These are phyloP conservation scores for Auriscalpium vulgare DNA, from an alignment of 768 basidiomycete genomes.

Conservation along the genomic window DNA sequence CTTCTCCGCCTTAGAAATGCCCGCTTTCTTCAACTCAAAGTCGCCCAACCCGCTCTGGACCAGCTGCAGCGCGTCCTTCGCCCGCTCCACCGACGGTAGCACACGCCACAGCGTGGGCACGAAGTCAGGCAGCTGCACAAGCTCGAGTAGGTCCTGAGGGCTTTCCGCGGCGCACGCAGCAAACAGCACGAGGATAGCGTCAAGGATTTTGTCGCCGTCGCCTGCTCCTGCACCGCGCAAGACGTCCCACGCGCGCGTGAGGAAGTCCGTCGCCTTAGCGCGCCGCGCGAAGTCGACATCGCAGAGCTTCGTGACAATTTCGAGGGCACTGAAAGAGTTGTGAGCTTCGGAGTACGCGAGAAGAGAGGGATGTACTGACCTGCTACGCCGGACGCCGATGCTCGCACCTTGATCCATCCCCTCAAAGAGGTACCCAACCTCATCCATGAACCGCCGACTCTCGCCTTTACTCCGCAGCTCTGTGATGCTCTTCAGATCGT, in stretches of 20 bases:
- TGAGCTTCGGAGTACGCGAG: neutral
- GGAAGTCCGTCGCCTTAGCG: conserved; percentile 71
- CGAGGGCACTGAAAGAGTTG: conserved; percentile 49
- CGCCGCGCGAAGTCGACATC: conserved; percentile 71
- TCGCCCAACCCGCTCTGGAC: conserved; percentile 28
- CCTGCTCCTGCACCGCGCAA: conserved; percentile 53
- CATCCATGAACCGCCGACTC: conserved; percentile 71
- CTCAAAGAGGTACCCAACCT: conserved; percentile 80
- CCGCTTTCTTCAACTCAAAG: conserved; percentile 40
- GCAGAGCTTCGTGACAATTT: conserved; percentile 68
- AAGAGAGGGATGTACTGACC: conserved; percentile 31
- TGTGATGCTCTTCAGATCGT: conserved; percentile 72
- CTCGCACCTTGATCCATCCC: conserved; percentile 52
- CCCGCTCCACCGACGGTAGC: conserved; percentile 14
- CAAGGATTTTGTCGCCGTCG: conserved; percentile 57
- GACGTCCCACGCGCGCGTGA: conserved; percentile 59
- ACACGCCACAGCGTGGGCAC: conserved; percentile 19
- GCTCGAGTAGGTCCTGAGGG: conserved; percentile 41
- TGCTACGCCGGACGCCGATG: conserved; percentile 55
- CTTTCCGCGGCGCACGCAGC: conserved; percentile 57
- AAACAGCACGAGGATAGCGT: conserved; percentile 55
- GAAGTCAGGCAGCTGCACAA: conserved; percentile 33
- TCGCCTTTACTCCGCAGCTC: conserved; percentile 79
- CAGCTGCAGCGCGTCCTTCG: conserved; percentile 46
- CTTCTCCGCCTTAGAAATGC: conserved; percentile 52